Base-by-base conservation (phyloP, 805 yeast species). In the Phaffomyces thermotolerans region DNA sequence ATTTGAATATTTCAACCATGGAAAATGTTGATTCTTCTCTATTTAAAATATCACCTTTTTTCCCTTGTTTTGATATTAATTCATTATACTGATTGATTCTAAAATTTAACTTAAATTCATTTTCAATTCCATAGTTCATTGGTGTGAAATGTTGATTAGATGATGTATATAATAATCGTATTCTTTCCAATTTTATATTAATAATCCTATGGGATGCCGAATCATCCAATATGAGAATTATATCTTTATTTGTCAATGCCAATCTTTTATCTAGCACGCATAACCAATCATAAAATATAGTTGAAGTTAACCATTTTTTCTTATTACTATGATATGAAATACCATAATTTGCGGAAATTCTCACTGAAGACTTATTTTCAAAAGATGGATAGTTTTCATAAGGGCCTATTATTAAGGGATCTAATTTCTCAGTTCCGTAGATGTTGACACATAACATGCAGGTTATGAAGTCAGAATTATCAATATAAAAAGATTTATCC, bases 281-380 rank as follows among this genome's bases (percentile, higher is more conserved):
- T 27, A 80, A 55, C 73, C 83, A 80, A 50, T 79, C 78, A 49
- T 79, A 81, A 51, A 80, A 79, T 54, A 78, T 61, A 17, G 77
- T 73, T 7, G 82, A 72, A 2, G 85, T 79, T 30, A 80, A 62
- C 82, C 84, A 78, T 44, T 78, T 75, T 59, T 75, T 76, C 37
- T 72, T 68, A 50, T 80, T 79, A 41, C 79, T 75, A 48, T 77
- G 79, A 58, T 78, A 79, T 12, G 72, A 65, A 8, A 80, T 65
- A 12, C 73, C 73, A 53, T 76, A 76, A 34, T 66, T 69, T 33
- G 70, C 71, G 0, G 79, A 70, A 41, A 78, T 62, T 51, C 76
- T 78, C 18, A 62, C 60, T 5, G 70, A 63, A 6, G 69, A 54
- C 25, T 53, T 56, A 13, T 66, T 65, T 40, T 67, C 65, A 44